Percentiles rank a stretch among this genome's conserved stretches.
Evolutionary conservation across 2,329 filamentous ascomycete genomes (phyloP).

Genomic region (Penicillium crustosum): DNA sequence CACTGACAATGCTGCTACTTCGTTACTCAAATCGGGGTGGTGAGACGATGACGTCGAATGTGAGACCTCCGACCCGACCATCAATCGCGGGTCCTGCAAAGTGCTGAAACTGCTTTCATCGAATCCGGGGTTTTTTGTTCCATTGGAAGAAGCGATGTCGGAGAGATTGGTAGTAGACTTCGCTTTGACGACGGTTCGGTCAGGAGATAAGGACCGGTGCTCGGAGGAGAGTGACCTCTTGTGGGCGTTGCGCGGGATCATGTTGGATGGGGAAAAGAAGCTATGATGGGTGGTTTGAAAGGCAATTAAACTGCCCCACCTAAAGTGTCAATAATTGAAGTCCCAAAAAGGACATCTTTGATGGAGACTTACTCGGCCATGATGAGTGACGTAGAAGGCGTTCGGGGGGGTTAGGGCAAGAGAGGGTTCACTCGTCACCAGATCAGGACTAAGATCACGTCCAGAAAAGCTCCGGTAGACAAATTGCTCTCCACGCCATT

Average conservation of each 20-base stretch:
- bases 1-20: conserved; percentile 86
- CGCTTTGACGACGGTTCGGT: conserved; percentile 43
- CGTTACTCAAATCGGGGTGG: conserved; percentile 64
- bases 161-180: conserved; percentile 47
- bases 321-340: conserved; percentile 16
- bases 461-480: conserved; percentile 15
- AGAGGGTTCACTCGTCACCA: conserved; percentile 1
- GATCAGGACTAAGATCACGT: conserved; percentile 15
- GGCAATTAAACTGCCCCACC: conserved; percentile 36
- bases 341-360: not conserved
- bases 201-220: conserved; percentile 36
- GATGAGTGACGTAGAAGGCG: conserved; percentile 29
- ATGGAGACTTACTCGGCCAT: conserved; percentile 42
- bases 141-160: conserved; percentile 32
- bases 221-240: conserved; percentile 41
- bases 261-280: conserved; percentile 40
- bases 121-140: conserved; percentile 27
- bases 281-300: conserved; percentile 41
- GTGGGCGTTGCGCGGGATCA: conserved; percentile 39
- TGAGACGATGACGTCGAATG: conserved; percentile 38
- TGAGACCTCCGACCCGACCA: conserved; percentile 38
- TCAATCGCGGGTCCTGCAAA: conserved; percentile 46
- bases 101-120: conserved; percentile 47
- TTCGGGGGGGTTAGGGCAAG: conserved; percentile 18
- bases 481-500: conserved; percentile 18